Evolutionary conservation across 495 filamentous ascomycete species (phyloP).

Genomic region (Articulospora tetracladia): DNA sequence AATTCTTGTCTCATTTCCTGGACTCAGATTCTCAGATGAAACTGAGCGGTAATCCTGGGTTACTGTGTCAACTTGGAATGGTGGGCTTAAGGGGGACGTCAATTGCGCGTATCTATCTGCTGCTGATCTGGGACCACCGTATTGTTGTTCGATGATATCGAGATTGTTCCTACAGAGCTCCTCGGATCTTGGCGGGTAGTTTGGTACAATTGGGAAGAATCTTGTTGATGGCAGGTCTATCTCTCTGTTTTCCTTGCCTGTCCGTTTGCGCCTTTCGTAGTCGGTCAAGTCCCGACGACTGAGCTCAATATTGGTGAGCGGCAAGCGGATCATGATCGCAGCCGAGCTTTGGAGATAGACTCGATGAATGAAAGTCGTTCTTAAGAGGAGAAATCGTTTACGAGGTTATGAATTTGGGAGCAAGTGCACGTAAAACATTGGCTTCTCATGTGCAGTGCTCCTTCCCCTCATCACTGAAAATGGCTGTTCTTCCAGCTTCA

Average conservation of each 20-base stretch:
- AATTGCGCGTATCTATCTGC: not conserved
- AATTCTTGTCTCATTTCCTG: not conserved
- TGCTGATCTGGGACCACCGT: not conserved
- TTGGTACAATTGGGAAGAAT: not conserved
- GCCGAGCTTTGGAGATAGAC: too few relatives aligned
- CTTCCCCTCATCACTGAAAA: too few relatives aligned
- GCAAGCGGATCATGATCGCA: conserved; percentile 48
- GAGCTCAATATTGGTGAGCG: conserved; percentile 48
- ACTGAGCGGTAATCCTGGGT: not conserved
- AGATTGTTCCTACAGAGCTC: not conserved
- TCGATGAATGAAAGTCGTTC: too few relatives aligned
- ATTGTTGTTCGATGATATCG: not conserved
- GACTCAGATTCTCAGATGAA: not conserved
- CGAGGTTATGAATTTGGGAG: too few relatives aligned
- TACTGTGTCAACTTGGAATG: not conserved
- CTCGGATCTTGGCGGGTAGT: not conserved
- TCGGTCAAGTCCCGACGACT: conserved; percentile 51
- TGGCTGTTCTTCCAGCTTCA: too few relatives aligned
- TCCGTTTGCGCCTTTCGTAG: conserved; percentile 35
- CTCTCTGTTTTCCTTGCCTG: not conserved
- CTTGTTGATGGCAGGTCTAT: not conserved
- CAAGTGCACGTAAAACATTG: conserved; percentile 2
- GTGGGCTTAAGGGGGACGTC: not conserved
- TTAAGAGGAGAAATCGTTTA: too few relatives aligned
- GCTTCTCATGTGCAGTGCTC: not conserved